phyloP scores from a whole-genome alignment of 2,329 filamentous ascomycete species.

The Cadophora malorum region DNA sequence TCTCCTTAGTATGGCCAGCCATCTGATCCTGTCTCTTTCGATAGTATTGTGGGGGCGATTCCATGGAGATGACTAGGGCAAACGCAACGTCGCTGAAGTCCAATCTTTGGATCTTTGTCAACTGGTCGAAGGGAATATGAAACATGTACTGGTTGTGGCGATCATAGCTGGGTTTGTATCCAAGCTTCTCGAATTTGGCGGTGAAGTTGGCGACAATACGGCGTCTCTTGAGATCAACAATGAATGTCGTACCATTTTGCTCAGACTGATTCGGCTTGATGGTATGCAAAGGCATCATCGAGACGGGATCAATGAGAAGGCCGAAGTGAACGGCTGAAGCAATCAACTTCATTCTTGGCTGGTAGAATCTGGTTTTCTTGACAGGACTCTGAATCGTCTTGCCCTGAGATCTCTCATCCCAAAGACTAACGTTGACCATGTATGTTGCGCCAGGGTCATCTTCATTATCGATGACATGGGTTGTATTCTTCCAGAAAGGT shows the following conservation, averaged over 20 bases:
- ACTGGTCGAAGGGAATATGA: constrained; percentile 48
- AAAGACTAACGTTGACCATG: constrained; percentile 21
- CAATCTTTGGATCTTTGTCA: constrained; percentile 53
- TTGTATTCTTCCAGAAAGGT: constrained; percentile 55
- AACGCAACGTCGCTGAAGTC: constrained; percentile 45
- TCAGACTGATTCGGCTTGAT: constrained; percentile 34
- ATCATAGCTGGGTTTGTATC: constrained; percentile 32
- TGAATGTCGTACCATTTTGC: constrained; percentile 45
- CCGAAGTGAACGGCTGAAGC: constrained; percentile 66
- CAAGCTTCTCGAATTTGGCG: constrained; percentile 41
- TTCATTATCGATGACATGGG: constrained; percentile 1
- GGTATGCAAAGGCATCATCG: constrained; percentile 66
- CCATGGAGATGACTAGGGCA: constrained; percentile 55
- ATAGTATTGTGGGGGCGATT: constrained; percentile 51
- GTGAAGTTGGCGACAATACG: constrained; percentile 52
- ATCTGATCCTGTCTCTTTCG: constrained; percentile 43
- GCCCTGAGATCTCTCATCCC: constrained; percentile 12
- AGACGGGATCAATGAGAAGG: constrained; percentile 56
- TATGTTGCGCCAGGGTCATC: constrained; percentile 18
- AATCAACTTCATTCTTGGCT: constrained; percentile 50
- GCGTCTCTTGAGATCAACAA: constrained; percentile 49
- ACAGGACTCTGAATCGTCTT: constrained; percentile 43
- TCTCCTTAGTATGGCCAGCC: constrained; percentile 40
- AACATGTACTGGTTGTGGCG: constrained; percentile 45
- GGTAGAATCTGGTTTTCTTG: constrained; percentile 44